These are phyloP conservation scores for Bidens hawaiensis DNA, from an alignment of 140 eudicot species.

Conservation along the genomic window DNA sequence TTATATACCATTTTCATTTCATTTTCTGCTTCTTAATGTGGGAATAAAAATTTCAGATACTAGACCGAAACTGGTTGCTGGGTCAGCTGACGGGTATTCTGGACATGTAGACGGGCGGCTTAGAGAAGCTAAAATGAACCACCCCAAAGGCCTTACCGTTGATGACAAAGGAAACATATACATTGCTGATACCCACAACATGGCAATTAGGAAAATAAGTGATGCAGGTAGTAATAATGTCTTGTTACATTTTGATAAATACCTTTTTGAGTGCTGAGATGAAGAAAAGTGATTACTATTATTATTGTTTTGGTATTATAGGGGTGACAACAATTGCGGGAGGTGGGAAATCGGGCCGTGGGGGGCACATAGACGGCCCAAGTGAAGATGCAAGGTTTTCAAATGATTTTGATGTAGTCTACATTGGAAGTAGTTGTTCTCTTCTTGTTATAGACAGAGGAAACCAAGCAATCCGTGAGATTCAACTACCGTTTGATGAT, in stretches of 20 bases:
- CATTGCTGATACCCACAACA: slow-evolving; percentile 79
- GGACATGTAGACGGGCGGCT: slow-evolving; percentile 88
- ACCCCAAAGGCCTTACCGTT: slow-evolving; percentile 89
- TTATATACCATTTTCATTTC: background rate
- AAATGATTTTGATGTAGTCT: slow-evolving; percentile 86
- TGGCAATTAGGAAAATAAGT: slow-evolving; percentile 89
- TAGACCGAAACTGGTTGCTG: slow-evolving; percentile 82
- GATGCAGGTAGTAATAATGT: too few species aligned
- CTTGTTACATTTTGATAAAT: too few species aligned
- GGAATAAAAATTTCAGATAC: slow-evolving; percentile 59
- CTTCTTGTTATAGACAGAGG: slow-evolving; percentile 97
- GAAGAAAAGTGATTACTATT: background rate
- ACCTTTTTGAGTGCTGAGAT: background rate
- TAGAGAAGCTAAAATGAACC: slow-evolving; percentile 91
- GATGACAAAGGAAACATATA: slow-evolving; percentile 93
- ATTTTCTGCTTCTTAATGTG: too few species aligned
- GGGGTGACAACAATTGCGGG: slow-evolving; percentile 97
- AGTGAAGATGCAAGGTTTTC: slow-evolving; percentile 97
- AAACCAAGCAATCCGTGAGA: slow-evolving; percentile 91
- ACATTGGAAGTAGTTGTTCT: slow-evolving; percentile 94
- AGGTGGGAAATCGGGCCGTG: slow-evolving; percentile 76
- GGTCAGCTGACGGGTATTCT: slow-evolving; percentile 92
- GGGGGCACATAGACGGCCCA: slow-evolving; percentile 95
- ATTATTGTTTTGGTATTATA: slow-evolving; percentile 17
- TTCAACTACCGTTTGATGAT: slow-evolving; percentile 88